Percentiles rank a stretch among this genome's conserved stretches.
phyloP scores from a whole-genome alignment of 2,329 filamentous ascomycete genomes.

The Beauveria sp. region DNA sequence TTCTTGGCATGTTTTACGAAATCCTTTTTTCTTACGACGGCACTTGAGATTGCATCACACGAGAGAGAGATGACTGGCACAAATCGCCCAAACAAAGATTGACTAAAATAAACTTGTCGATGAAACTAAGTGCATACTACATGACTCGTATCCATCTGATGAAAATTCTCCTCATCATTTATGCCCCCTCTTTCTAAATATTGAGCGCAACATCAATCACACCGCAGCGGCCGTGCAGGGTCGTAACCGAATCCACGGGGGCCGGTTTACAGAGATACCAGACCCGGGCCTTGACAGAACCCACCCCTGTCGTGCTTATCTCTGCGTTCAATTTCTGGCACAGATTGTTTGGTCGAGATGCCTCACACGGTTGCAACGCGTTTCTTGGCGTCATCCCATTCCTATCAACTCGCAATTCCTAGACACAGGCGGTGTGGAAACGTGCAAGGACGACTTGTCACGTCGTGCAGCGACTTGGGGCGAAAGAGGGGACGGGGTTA shows the following conservation, averaged over 20 bases:
- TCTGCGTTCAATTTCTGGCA: too few relatives aligned
- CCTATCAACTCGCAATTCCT: too few relatives aligned
- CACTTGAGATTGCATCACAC: too few relatives aligned
- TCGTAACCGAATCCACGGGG: slow-evolving; percentile 4
- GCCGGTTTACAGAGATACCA: neutral
- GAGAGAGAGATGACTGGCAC: neutral
- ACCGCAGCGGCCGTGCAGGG: neutral
- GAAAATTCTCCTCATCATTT: neutral
- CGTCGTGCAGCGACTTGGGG: too few relatives aligned
- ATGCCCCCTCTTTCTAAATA: neutral
- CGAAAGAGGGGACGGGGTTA: too few relatives aligned
- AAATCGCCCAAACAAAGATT: neutral
- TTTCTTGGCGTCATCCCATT: too few relatives aligned
- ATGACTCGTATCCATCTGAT: neutral
- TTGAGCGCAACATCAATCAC: neutral
- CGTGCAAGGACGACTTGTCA: too few relatives aligned
- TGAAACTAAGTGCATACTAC: neutral
- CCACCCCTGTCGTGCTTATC: too few relatives aligned
- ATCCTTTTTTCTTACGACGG: too few relatives aligned
- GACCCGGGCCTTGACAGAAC: too few relatives aligned
- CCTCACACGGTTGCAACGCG: too few relatives aligned
- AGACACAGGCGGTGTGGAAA: too few relatives aligned
- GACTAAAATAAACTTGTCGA: neutral
- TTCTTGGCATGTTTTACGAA: neutral
- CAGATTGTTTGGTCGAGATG: neutral